These are phyloP conservation scores for Leishmania tarentolae DNA, from an alignment of 208 protist species.

Conservation along the genomic window DNA sequence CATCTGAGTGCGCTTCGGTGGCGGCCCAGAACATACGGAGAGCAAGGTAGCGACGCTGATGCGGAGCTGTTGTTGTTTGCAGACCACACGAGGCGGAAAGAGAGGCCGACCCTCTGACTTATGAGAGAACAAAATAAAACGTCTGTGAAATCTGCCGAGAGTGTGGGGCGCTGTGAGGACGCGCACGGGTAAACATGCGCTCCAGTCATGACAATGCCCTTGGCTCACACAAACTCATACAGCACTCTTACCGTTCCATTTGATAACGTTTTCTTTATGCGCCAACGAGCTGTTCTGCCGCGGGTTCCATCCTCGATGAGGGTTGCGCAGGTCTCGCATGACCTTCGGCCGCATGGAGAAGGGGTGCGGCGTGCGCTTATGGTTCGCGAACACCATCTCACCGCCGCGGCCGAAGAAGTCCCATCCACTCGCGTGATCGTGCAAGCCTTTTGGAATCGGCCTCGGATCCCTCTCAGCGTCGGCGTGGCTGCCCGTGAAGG, in stretches of 20 bases:
- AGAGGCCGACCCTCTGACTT: neutral
- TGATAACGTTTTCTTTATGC: slow-evolving; percentile 82
- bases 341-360: slow-evolving; percentile 84
- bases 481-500: slow-evolving; percentile 31
- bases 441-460: slow-evolving; percentile 74
- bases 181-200: neutral
- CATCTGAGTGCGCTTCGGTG: neutral
- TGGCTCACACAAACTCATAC: slow-evolving; percentile 37
- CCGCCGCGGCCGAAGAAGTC: slow-evolving; percentile 83
- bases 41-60: neutral
- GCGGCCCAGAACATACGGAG: neutral
- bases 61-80: neutral
- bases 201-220: neutral
- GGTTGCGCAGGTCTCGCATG: slow-evolving; percentile 77
- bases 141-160: neutral
- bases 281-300: slow-evolving; percentile 77
- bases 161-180: neutral
- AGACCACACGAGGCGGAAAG: neutral
- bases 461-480: slow-evolving; percentile 75
- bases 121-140: neutral
- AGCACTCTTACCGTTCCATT: slow-evolving; percentile 86
- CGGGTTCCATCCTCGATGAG: slow-evolving; percentile 81
- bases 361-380: slow-evolving; percentile 57
- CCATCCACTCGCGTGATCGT: slow-evolving; percentile 86
- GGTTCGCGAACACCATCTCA: slow-evolving; percentile 85